phyloP scores from a whole-genome alignment of 352 stramenopile genomes.

The Pythium monospermum region DNA sequence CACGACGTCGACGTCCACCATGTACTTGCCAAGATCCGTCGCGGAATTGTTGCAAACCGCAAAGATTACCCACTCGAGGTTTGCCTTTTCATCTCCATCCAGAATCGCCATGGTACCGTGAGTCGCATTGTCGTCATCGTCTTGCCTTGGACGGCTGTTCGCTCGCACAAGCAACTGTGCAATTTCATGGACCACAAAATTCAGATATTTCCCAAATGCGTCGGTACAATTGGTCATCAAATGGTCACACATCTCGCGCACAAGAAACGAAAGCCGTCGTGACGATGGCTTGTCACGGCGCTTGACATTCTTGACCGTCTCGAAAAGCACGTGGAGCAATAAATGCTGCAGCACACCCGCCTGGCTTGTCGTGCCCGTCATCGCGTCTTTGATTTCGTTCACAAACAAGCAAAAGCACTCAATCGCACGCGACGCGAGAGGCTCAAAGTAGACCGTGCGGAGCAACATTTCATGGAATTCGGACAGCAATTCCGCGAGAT shows the following conservation, averaged over 20 bases:
- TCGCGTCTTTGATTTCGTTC: slow-evolving; percentile 32
- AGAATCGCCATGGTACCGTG: slow-evolving; percentile 18
- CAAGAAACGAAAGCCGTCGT: slow-evolving; percentile 37
- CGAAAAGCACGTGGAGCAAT: slow-evolving; percentile 68
- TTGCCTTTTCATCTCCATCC: slow-evolving; percentile 48
- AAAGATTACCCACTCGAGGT: slow-evolving; percentile 78
- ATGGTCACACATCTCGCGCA: slow-evolving; percentile 55
- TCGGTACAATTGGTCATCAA: slow-evolving; percentile 56
- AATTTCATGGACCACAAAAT: slow-evolving; percentile 74
- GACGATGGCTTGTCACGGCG: slow-evolving; percentile 18
- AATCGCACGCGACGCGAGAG: slow-evolving; percentile 42
- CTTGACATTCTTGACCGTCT: slow-evolving; percentile 36
- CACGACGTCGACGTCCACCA: slow-evolving; percentile 59
- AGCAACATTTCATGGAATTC: slow-evolving; percentile 62
- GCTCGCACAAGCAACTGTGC: slow-evolving; percentile 45
- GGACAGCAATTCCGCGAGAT: slow-evolving; percentile 52
- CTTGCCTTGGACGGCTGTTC: neutral
- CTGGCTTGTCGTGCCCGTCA: slow-evolving; percentile 20
- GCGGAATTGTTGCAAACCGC: slow-evolving; percentile 71
- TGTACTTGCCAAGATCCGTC: slow-evolving; percentile 64
- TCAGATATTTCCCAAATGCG: slow-evolving; percentile 76
- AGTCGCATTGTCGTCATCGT: neutral
- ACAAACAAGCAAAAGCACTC: slow-evolving; percentile 67
- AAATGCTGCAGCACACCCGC: slow-evolving; percentile 50
- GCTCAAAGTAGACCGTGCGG: slow-evolving; percentile 29